These are phyloP conservation scores for Atkinsonella hypoxylon DNA, from an alignment of 2,329 filamentous ascomycete genomes.

Conservation along the genomic window DNA sequence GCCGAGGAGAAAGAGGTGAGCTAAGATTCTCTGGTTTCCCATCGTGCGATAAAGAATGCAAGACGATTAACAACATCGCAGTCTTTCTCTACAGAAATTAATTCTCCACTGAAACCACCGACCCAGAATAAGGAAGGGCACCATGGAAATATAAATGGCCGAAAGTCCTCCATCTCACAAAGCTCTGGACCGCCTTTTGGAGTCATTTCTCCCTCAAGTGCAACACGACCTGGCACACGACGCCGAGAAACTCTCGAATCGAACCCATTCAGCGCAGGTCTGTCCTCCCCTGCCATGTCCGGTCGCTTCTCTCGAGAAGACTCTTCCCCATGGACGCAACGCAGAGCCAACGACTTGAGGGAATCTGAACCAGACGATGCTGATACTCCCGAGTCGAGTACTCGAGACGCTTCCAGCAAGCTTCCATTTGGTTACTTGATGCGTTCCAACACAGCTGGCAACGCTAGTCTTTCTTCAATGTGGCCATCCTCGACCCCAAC, in stretches of 20 bases:
- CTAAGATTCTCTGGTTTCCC: not conserved
- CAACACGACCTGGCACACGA: slow-evolving; percentile 60
- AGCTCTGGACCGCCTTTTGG: slow-evolving; percentile 52
- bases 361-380: slow-evolving; percentile 44
- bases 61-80: slow-evolving; percentile 23
- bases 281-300: slow-evolving; percentile 49
- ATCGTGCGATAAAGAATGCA: slow-evolving; percentile 12
- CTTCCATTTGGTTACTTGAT: slow-evolving; percentile 34
- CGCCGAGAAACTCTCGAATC: slow-evolving; percentile 70
- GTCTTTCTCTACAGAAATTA: slow-evolving; percentile 78
- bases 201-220: slow-evolving; percentile 59
- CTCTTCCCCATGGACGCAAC: slow-evolving; percentile 42
- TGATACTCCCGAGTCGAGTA: slow-evolving; percentile 22
- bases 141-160: slow-evolving; percentile 49
- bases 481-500: slow-evolving; percentile 39
- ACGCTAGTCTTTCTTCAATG: slow-evolving; percentile 30
- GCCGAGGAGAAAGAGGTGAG: slow-evolving; percentile 47
- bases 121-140: slow-evolving; percentile 58
- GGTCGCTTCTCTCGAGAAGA: slow-evolving; percentile 54
- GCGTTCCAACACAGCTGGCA: slow-evolving; percentile 43
- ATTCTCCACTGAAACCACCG: slow-evolving; percentile 82
- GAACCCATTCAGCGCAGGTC: slow-evolving; percentile 45
- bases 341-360: slow-evolving; percentile 41
- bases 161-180: slow-evolving; percentile 76
- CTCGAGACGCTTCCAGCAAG: slow-evolving; percentile 20